phyloP scores from a whole-genome alignment of 2,329 filamentous ascomycete species.

The Albophoma yamanashiensis region DNA sequence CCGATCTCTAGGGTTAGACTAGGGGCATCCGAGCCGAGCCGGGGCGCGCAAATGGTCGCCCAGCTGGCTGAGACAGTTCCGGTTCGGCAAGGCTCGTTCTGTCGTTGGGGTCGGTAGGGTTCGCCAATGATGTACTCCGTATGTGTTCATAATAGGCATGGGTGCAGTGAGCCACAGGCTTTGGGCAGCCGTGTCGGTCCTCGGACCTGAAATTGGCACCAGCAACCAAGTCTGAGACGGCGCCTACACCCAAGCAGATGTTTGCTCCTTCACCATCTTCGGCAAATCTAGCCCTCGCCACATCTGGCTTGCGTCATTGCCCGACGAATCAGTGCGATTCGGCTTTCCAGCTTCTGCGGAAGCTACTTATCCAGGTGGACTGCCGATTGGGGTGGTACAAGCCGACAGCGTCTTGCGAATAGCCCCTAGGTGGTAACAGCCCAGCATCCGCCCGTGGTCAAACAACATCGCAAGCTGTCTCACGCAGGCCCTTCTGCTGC shows the following conservation, averaged over 20 bases:
- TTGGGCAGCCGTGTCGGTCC: neutral
- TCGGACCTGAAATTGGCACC: neutral
- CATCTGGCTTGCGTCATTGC: neutral
- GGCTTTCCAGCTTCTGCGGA: neutral
- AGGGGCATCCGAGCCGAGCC: neutral
- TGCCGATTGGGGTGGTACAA: constrained; percentile 10
- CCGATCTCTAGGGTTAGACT: neutral
- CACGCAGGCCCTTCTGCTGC: neutral
- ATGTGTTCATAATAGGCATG: neutral
- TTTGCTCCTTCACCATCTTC: neutral
- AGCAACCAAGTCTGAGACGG: neutral
- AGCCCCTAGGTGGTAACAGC: neutral
- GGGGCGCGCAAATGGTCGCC: neutral
- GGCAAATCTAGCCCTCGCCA: neutral
- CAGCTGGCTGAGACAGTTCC: neutral
- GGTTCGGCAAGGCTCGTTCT: neutral
- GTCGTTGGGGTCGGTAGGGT: neutral
- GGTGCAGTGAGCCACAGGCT: neutral
- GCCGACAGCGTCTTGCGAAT: constrained; percentile 4
- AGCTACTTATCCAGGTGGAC: constrained; percentile 11
- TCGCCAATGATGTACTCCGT: neutral
- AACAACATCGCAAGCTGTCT: neutral
- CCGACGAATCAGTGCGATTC: neutral
- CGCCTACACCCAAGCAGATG: neutral
- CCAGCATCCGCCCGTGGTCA: neutral